A percentile compares a stretch with the other conserved stretches of the same genome.
These are phyloP conservation scores for Neotropicomus parvogracilis DNA, from an alignment of 1,284 basidiomycete genomes.

Conservation along the genomic window DNA sequence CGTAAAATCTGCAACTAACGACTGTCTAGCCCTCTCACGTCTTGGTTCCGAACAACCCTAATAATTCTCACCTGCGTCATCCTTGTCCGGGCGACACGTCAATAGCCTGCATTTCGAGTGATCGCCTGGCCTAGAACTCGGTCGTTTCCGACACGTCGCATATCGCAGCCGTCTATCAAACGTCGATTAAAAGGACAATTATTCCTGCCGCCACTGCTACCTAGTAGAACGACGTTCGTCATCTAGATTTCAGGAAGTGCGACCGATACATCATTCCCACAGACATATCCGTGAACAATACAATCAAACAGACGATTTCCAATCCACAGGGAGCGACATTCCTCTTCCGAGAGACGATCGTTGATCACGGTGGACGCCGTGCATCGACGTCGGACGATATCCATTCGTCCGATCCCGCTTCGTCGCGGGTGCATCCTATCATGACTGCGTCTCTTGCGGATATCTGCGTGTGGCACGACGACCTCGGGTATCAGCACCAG, in stretches of 20 bases:
- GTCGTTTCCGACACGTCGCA: neutral
- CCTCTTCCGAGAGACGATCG: conserved; percentile 2
- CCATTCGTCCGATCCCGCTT: neutral
- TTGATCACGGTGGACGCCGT: neutral
- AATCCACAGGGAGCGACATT: conserved; percentile 10
- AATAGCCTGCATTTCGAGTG: too few species aligned
- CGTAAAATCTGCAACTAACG: too few species aligned
- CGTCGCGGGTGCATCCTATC: neutral
- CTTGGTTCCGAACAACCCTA: too few species aligned
- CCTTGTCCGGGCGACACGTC: too few species aligned
- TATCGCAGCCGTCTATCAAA: neutral
- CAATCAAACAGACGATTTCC: neutral
- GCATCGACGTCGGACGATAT: neutral
- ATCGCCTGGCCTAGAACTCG: neutral
- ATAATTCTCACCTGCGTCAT: too few species aligned
- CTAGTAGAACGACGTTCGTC: neutral
- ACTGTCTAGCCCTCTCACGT: too few species aligned
- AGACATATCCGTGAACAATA: neutral
- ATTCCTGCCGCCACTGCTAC: too few species aligned
- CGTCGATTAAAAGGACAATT: too few species aligned
- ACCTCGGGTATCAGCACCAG: neutral
- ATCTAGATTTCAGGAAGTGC: neutral
- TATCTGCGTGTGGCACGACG: neutral
- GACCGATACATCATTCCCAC: neutral
- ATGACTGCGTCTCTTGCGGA: neutral